These are phyloP conservation scores for Epichloe elymi DNA, from an alignment of 2,329 filamentous ascomycete species.

Conservation along the genomic window DNA sequence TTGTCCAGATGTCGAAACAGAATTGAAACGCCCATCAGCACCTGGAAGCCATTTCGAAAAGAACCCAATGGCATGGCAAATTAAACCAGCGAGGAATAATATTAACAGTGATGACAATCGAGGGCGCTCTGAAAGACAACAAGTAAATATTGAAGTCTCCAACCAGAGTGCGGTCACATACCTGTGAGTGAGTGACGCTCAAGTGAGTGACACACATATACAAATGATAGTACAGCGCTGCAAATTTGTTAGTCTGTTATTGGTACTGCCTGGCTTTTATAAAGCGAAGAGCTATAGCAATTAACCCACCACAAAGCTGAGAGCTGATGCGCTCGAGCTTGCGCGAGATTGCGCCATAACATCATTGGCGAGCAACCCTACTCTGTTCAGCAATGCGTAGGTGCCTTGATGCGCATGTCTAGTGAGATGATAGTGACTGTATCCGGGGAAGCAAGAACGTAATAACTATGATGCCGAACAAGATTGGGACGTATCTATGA, in stretches of 20 bases:
- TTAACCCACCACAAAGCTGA: conserved; percentile 7
- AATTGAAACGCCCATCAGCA: conserved; percentile 33
- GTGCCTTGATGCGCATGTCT: not conserved
- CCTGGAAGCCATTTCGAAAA: conserved; percentile 33
- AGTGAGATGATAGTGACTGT: not conserved
- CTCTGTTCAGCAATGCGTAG: not conserved
- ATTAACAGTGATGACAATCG: conserved; percentile 34
- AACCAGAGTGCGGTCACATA: conserved; percentile 12
- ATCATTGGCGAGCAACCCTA: not conserved
- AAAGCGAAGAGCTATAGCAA: not conserved
- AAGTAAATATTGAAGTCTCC: not conserved
- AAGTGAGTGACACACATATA: conserved; percentile 32
- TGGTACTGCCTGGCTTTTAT: not conserved
- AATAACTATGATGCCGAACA: not conserved
- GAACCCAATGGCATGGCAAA: conserved; percentile 28
- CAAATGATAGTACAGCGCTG: conserved; percentile 34
- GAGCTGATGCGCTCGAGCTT: conserved; percentile 4
- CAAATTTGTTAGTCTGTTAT: not conserved
- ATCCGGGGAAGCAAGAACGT: not conserved
- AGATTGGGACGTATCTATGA: too few relatives aligned
- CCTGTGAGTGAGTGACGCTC: conserved; percentile 36
- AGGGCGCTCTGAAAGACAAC: conserved; percentile 29
- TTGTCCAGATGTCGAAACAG: conserved; percentile 4
- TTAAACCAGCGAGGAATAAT: conserved; percentile 29
- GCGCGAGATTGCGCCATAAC: conserved; percentile 8